These are phyloP conservation scores for Carallia brachiata DNA, from an alignment of 345 rosid genomes.

Conservation along the genomic window DNA sequence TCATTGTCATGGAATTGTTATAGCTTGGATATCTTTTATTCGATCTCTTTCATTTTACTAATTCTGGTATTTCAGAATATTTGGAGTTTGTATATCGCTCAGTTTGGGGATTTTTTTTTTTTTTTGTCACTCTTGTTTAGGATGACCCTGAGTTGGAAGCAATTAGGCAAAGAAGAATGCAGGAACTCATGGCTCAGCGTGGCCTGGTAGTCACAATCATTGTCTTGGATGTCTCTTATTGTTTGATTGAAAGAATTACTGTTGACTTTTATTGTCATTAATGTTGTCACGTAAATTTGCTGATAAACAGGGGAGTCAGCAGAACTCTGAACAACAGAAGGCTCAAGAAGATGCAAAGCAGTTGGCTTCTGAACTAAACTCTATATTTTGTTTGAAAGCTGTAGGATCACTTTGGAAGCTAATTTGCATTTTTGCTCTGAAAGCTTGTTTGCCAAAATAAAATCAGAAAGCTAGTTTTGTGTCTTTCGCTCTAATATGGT, in stretches of 20 bases:
- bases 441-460: too few species aligned
- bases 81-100: neutral
- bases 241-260: neutral
- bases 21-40: neutral
- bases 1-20: neutral
- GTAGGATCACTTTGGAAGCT: neutral
- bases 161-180: conserved; percentile 94
- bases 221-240: neutral
- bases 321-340: conserved; percentile 64
- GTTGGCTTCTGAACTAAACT: conserved; percentile 36
- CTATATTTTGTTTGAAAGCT: neutral
- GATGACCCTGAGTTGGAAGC: conserved; percentile 98
- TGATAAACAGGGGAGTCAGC: conserved; percentile 57
- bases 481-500: too few species aligned
- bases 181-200: conserved; percentile 87
- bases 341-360: conserved; percentile 88
- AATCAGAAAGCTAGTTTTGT: too few species aligned
- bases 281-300: conserved; percentile 4
- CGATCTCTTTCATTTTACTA: neutral
- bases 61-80: neutral
- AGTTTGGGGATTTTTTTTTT: neutral
- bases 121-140: conserved; percentile 33
- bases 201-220: conserved; percentile 44
- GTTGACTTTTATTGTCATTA: neutral
- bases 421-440: neutral